A percentile compares a stretch with the other conserved stretches of the same genome.
Evolutionary conservation across 2,329 filamentous ascomycete genomes (phyloP).

Genomic region (Ustilaginoidea virens): DNA sequence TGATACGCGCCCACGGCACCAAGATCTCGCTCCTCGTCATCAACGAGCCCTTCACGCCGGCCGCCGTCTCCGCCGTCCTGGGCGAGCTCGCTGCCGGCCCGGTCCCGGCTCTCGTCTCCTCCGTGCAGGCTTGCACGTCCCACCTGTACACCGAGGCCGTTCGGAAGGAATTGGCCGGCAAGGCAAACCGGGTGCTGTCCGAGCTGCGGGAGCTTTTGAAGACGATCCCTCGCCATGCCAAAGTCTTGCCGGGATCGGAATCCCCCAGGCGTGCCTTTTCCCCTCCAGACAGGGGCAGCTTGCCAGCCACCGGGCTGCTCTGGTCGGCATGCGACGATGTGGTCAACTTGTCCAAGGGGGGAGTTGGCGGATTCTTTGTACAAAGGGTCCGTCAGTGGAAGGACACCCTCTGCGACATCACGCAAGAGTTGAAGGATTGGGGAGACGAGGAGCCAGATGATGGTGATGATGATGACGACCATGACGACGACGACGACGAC

Average conservation of each 20-base stretch:
- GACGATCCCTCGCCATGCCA: conserved; percentile 44
- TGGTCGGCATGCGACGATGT: conserved; percentile 76
- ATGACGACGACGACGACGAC: conserved; percentile 23
- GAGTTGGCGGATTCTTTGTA: conserved; percentile 55
- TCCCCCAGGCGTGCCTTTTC: conserved; percentile 10
- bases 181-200: conserved; percentile 42
- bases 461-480: conserved; percentile 37
- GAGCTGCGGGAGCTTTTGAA: conserved; percentile 47
- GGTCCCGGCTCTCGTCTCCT: conserved; percentile 60
- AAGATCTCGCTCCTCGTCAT: conserved; percentile 79
- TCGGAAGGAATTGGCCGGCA: conserved; percentile 44
- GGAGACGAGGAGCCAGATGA: conserved; percentile 54
- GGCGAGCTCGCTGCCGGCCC: conserved; percentile 56
- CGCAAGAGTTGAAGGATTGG: conserved; percentile 82
- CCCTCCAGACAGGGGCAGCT: conserved; percentile 34
- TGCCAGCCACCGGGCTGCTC: conserved; percentile 57
- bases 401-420: conserved; percentile 64
- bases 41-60: conserved; percentile 72
- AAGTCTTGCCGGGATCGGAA: conserved; percentile 21
- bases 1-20: conserved; percentile 71
- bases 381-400: conserved; percentile 59
- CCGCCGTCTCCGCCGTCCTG: conserved; percentile 56
- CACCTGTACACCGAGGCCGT: conserved; percentile 47
- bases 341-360: conserved; percentile 44
- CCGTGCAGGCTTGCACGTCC: conserved; percentile 48